Percentiles rank a stretch among this genome's conserved stretches.
Evolutionary conservation across 1,284 basidiomycete species (phyloP).

Genomic region (Fistulinella cinereoalba): DNA sequence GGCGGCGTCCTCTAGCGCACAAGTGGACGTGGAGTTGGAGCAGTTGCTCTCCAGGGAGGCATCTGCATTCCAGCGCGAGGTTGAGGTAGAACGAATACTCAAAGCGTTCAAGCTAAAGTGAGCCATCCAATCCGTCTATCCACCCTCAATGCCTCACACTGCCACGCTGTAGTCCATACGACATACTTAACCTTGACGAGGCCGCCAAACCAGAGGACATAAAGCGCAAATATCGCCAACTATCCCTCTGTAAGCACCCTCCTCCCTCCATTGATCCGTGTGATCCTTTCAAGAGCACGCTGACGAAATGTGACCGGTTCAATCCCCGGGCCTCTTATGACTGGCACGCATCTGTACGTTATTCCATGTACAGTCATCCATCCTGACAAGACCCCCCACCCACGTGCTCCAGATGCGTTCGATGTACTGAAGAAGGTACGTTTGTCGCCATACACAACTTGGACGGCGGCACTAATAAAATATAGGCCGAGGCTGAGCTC

Average conservation of each 20-base stretch:
- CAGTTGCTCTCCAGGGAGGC: slow-evolving; percentile 74
- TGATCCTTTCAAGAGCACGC: slow-evolving; percentile 15
- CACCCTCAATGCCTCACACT: background rate
- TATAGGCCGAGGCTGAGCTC: slow-evolving; percentile 75
- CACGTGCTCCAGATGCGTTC: slow-evolving; percentile 78
- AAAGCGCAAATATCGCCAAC: slow-evolving; percentile 77
- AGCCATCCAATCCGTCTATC: slow-evolving; percentile 20
- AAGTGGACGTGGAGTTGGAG: slow-evolving; percentile 55
- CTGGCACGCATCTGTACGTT: slow-evolving; percentile 38
- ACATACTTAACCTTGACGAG: slow-evolving; percentile 69
- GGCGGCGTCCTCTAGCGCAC: slow-evolving; percentile 25
- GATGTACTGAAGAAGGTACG: slow-evolving; percentile 79
- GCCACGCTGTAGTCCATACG: slow-evolving; percentile 59
- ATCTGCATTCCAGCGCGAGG: slow-evolving; percentile 77
- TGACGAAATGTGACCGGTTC: slow-evolving; percentile 21
- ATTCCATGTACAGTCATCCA: slow-evolving; percentile 67
- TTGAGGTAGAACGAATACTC: slow-evolving; percentile 82
- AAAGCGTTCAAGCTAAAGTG: slow-evolving; percentile 85
- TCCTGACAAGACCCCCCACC: slow-evolving; percentile 80
- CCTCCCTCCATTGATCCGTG: slow-evolving; percentile 8
- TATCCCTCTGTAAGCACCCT: slow-evolving; percentile 68
- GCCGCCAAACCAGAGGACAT: slow-evolving; percentile 64
- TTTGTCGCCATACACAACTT: background rate
- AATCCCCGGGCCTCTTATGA: slow-evolving; percentile 2
- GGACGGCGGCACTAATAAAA: background rate